These are phyloP conservation scores for Basipetospora sp. DNA, from an alignment of 2,329 filamentous ascomycete genomes.

Conservation along the genomic window DNA sequence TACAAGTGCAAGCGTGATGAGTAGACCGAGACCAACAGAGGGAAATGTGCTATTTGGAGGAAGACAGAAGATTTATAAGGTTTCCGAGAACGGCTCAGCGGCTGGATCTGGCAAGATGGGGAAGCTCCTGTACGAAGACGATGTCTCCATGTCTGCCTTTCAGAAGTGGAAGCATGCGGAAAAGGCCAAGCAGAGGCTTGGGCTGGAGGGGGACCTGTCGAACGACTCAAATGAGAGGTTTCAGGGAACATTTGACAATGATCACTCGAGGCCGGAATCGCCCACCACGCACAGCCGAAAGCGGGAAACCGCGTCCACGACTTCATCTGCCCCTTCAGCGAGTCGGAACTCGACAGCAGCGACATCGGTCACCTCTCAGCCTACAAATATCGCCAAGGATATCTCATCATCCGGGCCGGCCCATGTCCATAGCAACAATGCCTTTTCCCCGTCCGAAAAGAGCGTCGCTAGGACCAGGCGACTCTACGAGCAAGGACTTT, in stretches of 20 bases:
- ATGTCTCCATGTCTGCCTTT: conserved; percentile 70
- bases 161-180: conserved; percentile 56
- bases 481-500: conserved; percentile 70
- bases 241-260: conserved; percentile 12
- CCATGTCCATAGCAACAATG: too few species aligned
- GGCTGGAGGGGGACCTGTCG: too few species aligned
- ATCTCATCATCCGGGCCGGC: too few species aligned
- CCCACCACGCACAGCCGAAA: conserved; percentile 53
- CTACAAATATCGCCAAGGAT: conserved; percentile 28
- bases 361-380: conserved; percentile 73
- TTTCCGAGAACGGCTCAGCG: conserved; percentile 37
- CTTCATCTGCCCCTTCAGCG: conserved; percentile 52
- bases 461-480: conserved; percentile 56
- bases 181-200: conserved; percentile 33
- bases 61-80: conserved; percentile 87
- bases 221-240: background rate
- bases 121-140: conserved; percentile 69
- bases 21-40: conserved; percentile 63
- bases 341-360: conserved; percentile 72
- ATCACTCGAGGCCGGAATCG: conserved; percentile 23
- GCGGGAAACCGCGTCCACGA: conserved; percentile 75
- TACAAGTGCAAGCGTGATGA: conserved; percentile 54
- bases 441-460: conserved; percentile 6
- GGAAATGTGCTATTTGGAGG: conserved; percentile 91
- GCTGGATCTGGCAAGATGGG: conserved; percentile 37